Evolutionary conservation across 2,329 filamentous ascomycete genomes (phyloP).

Genomic region (Tolypocladium endophyticum): DNA sequence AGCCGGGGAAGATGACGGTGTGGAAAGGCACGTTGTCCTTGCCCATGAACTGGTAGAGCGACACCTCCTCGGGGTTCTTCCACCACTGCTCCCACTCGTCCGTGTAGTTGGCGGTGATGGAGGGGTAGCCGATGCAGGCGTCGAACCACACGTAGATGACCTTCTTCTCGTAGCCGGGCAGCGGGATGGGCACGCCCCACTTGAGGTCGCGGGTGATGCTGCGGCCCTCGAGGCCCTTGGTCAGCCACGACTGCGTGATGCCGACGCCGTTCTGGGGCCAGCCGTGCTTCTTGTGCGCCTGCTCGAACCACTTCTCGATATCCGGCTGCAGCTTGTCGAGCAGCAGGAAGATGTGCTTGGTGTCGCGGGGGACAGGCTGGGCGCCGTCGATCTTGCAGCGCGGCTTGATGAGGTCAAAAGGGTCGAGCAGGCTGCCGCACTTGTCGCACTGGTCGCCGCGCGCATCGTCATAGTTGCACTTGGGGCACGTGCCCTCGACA

Average conservation of each 20-base stretch:
- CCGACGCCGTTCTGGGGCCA: constrained; percentile 68
- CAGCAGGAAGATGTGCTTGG: constrained; percentile 84
- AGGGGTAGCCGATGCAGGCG: constrained; percentile 89
- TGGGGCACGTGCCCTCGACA: constrained; percentile 68
- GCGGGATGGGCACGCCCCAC: constrained; percentile 62
- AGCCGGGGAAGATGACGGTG: constrained; percentile 83
- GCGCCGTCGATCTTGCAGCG: constrained; percentile 86
- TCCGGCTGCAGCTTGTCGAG: constrained; percentile 73
- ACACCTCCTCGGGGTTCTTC: constrained; percentile 78
- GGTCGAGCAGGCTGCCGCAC: constrained; percentile 62
- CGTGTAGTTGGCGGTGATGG: constrained; percentile 85
- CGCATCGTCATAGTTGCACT: constrained; percentile 62
- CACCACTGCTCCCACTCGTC: constrained; percentile 89
- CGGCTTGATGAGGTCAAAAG: constrained; percentile 69
- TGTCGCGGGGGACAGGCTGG: constrained; percentile 67
- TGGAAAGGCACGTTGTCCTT: constrained; percentile 60
- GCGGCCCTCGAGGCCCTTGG: constrained; percentile 73
- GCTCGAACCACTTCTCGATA: constrained; percentile 67
- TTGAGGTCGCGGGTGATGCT: constrained; percentile 88
- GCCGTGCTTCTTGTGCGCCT: constrained; percentile 60
- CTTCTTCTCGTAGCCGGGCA: constrained; percentile 42
- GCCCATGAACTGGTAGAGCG: constrained; percentile 91
- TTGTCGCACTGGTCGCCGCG: constrained; percentile 66
- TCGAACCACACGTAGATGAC: constrained; percentile 94
- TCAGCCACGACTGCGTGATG: constrained; percentile 73